phyloP scores from a whole-genome alignment of 495 filamentous ascomycete genomes.

The Parathielavia hyrcaniae region DNA sequence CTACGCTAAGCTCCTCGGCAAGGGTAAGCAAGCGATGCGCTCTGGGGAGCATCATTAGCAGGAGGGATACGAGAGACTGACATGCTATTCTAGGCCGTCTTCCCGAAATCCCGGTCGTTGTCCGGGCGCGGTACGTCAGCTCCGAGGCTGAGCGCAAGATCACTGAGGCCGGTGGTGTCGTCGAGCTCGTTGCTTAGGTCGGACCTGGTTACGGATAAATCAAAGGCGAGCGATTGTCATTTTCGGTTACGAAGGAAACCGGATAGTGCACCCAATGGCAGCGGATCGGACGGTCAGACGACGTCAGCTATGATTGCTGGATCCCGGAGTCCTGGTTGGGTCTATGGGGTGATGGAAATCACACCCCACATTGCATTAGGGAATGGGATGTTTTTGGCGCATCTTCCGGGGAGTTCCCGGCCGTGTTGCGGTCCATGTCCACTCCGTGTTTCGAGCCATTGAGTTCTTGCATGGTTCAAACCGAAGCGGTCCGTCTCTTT shows the following conservation, averaged over 20 bases:
- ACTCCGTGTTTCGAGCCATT: slow-evolving; percentile 17
- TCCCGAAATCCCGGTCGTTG: slow-evolving; percentile 33
- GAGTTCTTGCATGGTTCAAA: slow-evolving; percentile 6
- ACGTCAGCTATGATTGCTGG: slow-evolving; percentile 26
- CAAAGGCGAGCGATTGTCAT: slow-evolving; percentile 34
- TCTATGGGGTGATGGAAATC: slow-evolving; percentile 25
- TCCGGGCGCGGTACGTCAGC: slow-evolving; percentile 34
- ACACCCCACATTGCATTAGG: slow-evolving; percentile 32
- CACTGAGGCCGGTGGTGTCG: slow-evolving; percentile 33
- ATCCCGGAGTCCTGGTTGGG: slow-evolving; percentile 34
- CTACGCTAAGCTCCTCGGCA: slow-evolving; percentile 36
- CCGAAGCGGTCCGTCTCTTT: background rate
- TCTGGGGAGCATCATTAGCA: background rate
- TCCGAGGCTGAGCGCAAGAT: slow-evolving; percentile 37
- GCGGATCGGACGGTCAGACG: slow-evolving; percentile 26
- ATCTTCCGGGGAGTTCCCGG: slow-evolving; percentile 19
- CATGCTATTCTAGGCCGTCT: slow-evolving; percentile 25
- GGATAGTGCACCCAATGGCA: slow-evolving; percentile 27
- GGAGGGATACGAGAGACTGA: background rate
- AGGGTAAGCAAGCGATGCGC: slow-evolving; percentile 25
- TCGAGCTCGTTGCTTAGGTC: slow-evolving; percentile 34
- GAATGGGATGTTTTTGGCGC: slow-evolving; percentile 35
- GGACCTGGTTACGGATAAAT: slow-evolving; percentile 25
- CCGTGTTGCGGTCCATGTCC: slow-evolving; percentile 16
- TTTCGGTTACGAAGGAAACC: slow-evolving; percentile 32